Evolutionary conservation across 2,329 filamentous ascomycete genomes (phyloP).

Genomic region (Cladosporium austrohemisphaericum): DNA sequence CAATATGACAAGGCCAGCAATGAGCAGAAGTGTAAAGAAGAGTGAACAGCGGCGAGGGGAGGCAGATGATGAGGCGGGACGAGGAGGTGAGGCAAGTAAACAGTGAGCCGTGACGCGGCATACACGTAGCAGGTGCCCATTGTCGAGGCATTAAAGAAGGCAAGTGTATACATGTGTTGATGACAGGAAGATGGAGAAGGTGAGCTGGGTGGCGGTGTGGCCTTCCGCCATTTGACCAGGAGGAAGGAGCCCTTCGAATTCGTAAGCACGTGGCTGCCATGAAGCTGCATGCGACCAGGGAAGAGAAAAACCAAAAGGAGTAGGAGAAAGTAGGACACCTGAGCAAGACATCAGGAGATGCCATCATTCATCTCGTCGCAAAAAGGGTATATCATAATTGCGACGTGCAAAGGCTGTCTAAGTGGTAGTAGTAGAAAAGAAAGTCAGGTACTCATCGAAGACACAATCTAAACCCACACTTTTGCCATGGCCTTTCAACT

Average conservation of each 20-base stretch:
- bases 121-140: not conserved
- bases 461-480: slow-evolving; percentile 8
- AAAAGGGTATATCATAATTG: not conserved
- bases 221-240: too few relatives aligned
- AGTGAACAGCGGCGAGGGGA: slow-evolving; percentile 9
- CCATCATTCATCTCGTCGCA: not conserved
- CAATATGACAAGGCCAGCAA: slow-evolving; percentile 21
- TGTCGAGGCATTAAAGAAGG: not conserved
- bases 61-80: slow-evolving; percentile 10
- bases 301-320: too few relatives aligned
- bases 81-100: slow-evolving; percentile 8
- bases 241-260: not conserved
- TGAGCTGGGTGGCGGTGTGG: too few relatives aligned
- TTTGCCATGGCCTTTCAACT: slow-evolving; percentile 6
- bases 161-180: too few relatives aligned
- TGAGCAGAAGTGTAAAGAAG: slow-evolving; percentile 22
- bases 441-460: not conserved
- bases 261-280: not conserved
- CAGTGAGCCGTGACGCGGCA: too few relatives aligned
- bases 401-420: not conserved
- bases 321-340: too few relatives aligned
- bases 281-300: too few relatives aligned
- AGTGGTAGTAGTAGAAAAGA: not conserved
- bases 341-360: too few relatives aligned
- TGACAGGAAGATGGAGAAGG: too few relatives aligned